These are phyloP conservation scores for Huntiella bhutanensis DNA, from an alignment of 2,329 filamentous ascomycete species.

Conservation along the genomic window DNA sequence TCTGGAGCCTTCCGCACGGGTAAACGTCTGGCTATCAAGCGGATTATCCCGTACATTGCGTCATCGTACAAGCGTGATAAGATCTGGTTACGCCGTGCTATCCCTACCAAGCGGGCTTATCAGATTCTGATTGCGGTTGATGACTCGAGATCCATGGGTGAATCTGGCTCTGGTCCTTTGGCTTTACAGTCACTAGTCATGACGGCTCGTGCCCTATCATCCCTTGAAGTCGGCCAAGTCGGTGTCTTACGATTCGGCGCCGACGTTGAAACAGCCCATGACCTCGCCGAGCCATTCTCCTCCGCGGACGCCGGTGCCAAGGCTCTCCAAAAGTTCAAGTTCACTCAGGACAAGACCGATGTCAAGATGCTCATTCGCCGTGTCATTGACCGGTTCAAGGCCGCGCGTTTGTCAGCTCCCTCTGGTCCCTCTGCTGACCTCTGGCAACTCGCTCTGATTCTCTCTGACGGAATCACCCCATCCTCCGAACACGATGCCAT, in stretches of 20 bases:
- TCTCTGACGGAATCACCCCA: constrained; percentile 86
- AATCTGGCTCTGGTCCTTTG: constrained; percentile 53
- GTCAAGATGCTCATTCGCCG: constrained; percentile 58
- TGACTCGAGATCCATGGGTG: constrained; percentile 86
- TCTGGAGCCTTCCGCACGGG: constrained; percentile 93
- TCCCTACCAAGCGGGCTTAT: constrained; percentile 85
- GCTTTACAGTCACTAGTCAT: constrained; percentile 91
- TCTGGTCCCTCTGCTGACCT: constrained; percentile 42
- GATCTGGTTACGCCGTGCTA: constrained; percentile 93
- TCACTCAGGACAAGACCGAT: constrained; percentile 71
- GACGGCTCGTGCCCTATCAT: constrained; percentile 66
- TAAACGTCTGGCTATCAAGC: constrained; percentile 96
- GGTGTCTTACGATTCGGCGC: constrained; percentile 78
- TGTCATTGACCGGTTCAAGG: constrained; percentile 64
- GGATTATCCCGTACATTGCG: constrained; percentile 97
- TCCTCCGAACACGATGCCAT: constrained; percentile 64
- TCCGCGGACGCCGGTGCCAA: constrained; percentile 21
- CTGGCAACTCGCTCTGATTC: constrained; percentile 86
- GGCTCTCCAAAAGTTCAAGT: constrained; percentile 46
- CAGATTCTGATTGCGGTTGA: constrained; percentile 96
- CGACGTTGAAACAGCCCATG: constrained; percentile 65
- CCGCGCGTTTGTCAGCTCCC: constrained; percentile 41
- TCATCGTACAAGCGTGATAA: constrained; percentile 98
- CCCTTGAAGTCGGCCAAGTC: constrained; percentile 92
- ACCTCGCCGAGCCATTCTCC: constrained; percentile 63